A percentile compares a stretch with the other conserved stretches of the same genome.
Conservation (phyloP, 495 filamentous ascomycete genomes). For the Aspergillus homomorphus region DNA sequence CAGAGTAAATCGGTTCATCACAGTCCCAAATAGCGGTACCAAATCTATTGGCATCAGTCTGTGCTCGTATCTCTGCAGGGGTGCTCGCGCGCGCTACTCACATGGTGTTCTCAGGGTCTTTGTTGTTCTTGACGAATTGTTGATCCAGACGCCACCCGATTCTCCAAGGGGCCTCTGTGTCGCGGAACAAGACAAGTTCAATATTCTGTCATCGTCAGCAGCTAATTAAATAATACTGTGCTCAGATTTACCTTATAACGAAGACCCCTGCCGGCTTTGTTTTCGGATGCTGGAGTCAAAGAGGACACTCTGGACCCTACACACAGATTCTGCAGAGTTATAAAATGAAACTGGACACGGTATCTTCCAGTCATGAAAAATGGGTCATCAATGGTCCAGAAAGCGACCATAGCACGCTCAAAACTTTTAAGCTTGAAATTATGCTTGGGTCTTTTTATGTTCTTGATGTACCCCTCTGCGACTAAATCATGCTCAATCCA, state of each 20-base stretch:
- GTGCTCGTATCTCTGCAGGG: conserved; percentile 3
- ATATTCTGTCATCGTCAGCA: conserved; percentile 7
- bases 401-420: conserved; percentile 5
- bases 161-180: conserved; percentile 5
- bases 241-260: conserved; percentile 3
- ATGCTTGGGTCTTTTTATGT: conserved; percentile 6
- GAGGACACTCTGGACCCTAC: not conserved
- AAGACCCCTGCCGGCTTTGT: conserved; percentile 6
- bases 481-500: conserved; percentile 10
- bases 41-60: conserved; percentile 7
- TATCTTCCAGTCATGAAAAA: conserved; percentile 5
- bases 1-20: conserved; percentile 7
- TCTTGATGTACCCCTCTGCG: not conserved
- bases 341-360: conserved; percentile 3
- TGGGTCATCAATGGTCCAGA: conserved; percentile 3
- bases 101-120: conserved; percentile 6
- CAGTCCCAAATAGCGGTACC: conserved; percentile 9
- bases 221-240: conserved; percentile 2
- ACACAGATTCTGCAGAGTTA: conserved; percentile 4
- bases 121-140: conserved; percentile 10
- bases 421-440: conserved; percentile 9
- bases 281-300: conserved; percentile 1
- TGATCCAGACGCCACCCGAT: conserved; percentile 8
- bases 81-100: not conserved
- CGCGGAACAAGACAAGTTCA: conserved; percentile 8